Conservation (phyloP, 768 basidiomycete genomes). For the Leucosporidium yakuticum region DNA sequence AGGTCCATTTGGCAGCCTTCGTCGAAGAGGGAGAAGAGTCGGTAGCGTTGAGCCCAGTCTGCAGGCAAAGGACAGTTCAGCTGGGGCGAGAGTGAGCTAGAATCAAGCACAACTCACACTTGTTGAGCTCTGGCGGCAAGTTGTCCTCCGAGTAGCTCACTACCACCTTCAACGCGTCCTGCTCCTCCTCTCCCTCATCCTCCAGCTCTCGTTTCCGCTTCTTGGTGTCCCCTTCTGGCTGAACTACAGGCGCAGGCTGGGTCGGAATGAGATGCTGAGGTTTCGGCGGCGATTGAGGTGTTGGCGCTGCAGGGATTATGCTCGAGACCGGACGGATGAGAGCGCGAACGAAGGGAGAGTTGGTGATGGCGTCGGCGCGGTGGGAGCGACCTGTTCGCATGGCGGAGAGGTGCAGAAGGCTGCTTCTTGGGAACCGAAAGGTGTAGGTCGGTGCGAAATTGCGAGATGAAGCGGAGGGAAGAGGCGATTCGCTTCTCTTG, state of each 20-base stretch:
- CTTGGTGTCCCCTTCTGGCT: neutral
- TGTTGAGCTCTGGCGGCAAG: constrained; percentile 26
- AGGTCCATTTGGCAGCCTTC: constrained; percentile 81
- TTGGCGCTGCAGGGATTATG: neutral
- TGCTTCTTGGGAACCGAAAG: too few species aligned
- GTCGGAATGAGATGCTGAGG: neutral
- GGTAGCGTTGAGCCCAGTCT: constrained; percentile 82
- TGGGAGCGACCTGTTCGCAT: too few species aligned
- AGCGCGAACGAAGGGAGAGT: constrained; percentile 27
- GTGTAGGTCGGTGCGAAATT: too few species aligned
- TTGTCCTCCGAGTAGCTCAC: constrained; percentile 12
- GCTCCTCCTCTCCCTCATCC: neutral
- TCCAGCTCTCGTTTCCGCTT: neutral
- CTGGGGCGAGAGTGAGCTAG: too few species aligned
- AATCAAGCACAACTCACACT: constrained; percentile 26
- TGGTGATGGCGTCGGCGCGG: constrained; percentile 16
- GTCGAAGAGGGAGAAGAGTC: constrained; percentile 66
- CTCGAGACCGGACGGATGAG: constrained; percentile 28
- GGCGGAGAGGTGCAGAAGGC: too few species aligned
- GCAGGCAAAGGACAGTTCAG: neutral
- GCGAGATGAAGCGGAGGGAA: too few species aligned
- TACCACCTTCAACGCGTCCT: constrained; percentile 17
- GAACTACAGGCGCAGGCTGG: constrained; percentile 2
- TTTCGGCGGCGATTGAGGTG: neutral
- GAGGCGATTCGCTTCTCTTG: too few species aligned